Evolutionary conservation across 441 rosid genomes (phyloP).

Genomic region (Heliophila coronopifolia): DNA sequence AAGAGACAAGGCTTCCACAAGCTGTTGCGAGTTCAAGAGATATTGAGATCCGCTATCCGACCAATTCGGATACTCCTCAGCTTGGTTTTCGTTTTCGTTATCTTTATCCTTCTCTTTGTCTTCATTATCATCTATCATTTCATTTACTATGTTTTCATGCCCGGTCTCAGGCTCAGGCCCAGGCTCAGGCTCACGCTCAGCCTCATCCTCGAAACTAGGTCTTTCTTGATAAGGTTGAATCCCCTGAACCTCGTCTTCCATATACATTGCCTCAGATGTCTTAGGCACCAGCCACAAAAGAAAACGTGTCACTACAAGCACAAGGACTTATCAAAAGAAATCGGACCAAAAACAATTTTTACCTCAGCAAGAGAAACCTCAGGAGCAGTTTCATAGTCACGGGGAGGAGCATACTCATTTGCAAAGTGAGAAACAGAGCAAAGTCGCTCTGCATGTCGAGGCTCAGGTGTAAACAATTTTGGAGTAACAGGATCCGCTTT

Average conservation of each 20-base stretch:
- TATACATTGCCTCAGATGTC: conserved; percentile 13
- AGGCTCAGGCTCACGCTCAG: conserved; percentile 2
- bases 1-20: conserved; percentile 78
- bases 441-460: conserved; percentile 39
- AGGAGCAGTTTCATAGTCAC: conserved; percentile 20
- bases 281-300: conserved; percentile 8
- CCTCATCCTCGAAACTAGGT: conserved; percentile 27
- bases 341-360: conserved; percentile 16
- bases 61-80: conserved; percentile 66
- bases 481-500: conserved; percentile 76
- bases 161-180: conserved; percentile 12
- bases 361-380: conserved; percentile 42
- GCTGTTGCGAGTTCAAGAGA: conserved; percentile 75
- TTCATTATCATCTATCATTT: conserved; percentile 28
- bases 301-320: neutral
- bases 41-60: conserved; percentile 68
- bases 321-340: conserved; percentile 4
- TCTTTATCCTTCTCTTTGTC: conserved; percentile 25
- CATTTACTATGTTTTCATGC: conserved; percentile 27
- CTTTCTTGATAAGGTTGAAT: conserved; percentile 13
- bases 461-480: conserved; percentile 58
- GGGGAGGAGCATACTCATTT: conserved; percentile 17
- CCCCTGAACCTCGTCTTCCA: conserved; percentile 25
- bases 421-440: conserved; percentile 32
- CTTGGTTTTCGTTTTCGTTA: conserved; percentile 29